Percentiles rank a stretch among this genome's conserved stretches.
These are phyloP conservation scores for Wickerhamomyces hampshirensis DNA, from an alignment of 805 yeast species.

Conservation along the genomic window DNA sequence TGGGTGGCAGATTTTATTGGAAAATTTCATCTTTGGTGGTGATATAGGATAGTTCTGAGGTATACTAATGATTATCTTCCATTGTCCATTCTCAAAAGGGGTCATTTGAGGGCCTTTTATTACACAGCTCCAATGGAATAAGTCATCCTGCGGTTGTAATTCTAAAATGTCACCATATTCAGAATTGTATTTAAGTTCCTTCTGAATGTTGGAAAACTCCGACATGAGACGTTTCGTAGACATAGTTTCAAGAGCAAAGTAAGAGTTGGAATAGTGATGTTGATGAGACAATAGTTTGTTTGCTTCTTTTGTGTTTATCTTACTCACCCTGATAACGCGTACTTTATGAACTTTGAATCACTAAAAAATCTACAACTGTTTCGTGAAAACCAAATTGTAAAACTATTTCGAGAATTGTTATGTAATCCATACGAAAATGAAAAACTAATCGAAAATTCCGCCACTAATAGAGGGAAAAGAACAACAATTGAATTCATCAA, in stretches of 20 bases:
- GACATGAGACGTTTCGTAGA: conserved; percentile 32
- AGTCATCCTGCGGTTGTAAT: conserved; percentile 44
- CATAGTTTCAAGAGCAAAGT: conserved; percentile 13
- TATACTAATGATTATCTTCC: conserved; percentile 44
- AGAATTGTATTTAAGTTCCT: conserved; percentile 19
- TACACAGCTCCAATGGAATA: conserved; percentile 47
- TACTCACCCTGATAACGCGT: not conserved
- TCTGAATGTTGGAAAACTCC: conserved; percentile 29
- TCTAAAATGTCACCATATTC: conserved; percentile 30
- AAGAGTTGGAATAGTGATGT: too few species aligned
- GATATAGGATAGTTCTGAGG: conserved; percentile 48
- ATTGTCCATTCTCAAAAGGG: conserved; percentile 47
- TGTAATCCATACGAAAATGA: too few species aligned
- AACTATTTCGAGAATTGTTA: not conserved
- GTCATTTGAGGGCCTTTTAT: conserved; percentile 50
- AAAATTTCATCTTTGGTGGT: conserved; percentile 55
- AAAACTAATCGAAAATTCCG: not conserved
- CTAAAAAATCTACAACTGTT: too few species aligned
- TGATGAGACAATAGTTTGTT: not conserved
- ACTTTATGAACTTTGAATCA: not conserved
- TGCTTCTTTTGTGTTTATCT: not conserved
- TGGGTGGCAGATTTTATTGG: conserved; percentile 39
- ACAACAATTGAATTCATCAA: too few species aligned
- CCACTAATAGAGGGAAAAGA: conserved; percentile 1
- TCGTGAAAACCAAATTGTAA: not conserved